Percentiles rank a stretch among this genome's conserved stretches.
These are phyloP conservation scores for Ceratocystis papillata DNA, from an alignment of 2,329 filamentous ascomycete species.

Conservation along the genomic window DNA sequence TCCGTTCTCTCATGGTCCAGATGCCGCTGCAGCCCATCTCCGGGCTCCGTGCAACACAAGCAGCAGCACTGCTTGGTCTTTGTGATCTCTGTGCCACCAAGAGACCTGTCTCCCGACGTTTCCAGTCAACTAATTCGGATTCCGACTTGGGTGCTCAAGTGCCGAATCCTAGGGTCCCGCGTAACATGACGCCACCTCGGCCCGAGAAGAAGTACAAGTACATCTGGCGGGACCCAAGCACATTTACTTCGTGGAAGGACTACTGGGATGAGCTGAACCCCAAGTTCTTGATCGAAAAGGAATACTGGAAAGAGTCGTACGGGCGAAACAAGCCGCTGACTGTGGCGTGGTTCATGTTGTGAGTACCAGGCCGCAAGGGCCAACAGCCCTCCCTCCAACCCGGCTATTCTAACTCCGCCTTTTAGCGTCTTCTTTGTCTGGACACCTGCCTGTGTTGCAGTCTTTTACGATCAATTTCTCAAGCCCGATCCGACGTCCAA, in stretches of 20 bases:
- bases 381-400: not conserved
- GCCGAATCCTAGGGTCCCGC: constrained; percentile 17
- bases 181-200: not conserved
- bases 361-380: not conserved
- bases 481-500: constrained; percentile 18
- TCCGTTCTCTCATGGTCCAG: not conserved
- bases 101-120: not conserved
- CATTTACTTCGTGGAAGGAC: constrained; percentile 16
- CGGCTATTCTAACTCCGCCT: not conserved
- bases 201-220: constrained; percentile 20
- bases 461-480: constrained; percentile 18
- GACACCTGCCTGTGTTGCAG: constrained; percentile 1
- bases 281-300: constrained; percentile 20
- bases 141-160: not conserved
- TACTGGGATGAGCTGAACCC: constrained; percentile 19
- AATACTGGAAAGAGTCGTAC: constrained; percentile 21
- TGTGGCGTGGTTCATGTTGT: constrained; percentile 20
- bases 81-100: not conserved
- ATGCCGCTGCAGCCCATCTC: constrained; percentile 1
- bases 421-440: constrained; percentile 16
- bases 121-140: constrained; percentile 14
- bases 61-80: not conserved
- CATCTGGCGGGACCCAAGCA: constrained; percentile 12
- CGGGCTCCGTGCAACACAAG: not conserved
- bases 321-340: constrained; percentile 15